Evolutionary conservation across 1,139 yeast species (phyloP), one percentile per base, ranked within the genome.

Genomic region (Schizosaccharomyces versatilis): DNA sequence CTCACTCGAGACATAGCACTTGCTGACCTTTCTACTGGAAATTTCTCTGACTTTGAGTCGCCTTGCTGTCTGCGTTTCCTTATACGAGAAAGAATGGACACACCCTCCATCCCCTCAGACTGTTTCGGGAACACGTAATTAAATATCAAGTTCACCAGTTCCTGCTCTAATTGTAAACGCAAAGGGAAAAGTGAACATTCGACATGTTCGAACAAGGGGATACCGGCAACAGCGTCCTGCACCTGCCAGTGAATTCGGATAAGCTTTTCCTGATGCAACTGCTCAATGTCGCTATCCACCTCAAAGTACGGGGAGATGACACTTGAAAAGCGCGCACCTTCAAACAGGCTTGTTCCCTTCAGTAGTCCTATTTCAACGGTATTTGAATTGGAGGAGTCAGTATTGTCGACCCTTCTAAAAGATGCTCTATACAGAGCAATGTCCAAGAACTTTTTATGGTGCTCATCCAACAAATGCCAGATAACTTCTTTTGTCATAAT

Each of bases 181-280:
- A 85, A 64, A 0, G 96, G 95, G 59, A 77, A 78, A 42, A 84
- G 64, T 3, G 69, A 61, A 51, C 77, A 69, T 12, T 69, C 67
- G 57, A 78, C 70, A 51, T 73, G 69, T 32, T 74, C 75, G 61
- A 86, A 68, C 38, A 84, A 78, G 0, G 80, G 74, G 53, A 86
- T 86, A 2, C 96, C 96, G 5, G 95, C 96, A 55, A 86, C 83
- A 0, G 94, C 84, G 44, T 77, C 80, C 52, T 81, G 70, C 74
- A 81, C 73, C 7, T 76, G 74, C 96, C 96, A 86, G 14, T 73
- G 70, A 54, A 82, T 69, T 41, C 70, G 67, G 10, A 84, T 69
- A 60, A 84, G 65, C 54, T 68, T 66, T 36, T 55, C 54, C 36
- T 59, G 59, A 44, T 57, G 56, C 49, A 57, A 58, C 47, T 61